Evolutionary conservation across 306 rosid genomes (phyloP).

Genomic region (Acacia melanoxylon): DNA sequence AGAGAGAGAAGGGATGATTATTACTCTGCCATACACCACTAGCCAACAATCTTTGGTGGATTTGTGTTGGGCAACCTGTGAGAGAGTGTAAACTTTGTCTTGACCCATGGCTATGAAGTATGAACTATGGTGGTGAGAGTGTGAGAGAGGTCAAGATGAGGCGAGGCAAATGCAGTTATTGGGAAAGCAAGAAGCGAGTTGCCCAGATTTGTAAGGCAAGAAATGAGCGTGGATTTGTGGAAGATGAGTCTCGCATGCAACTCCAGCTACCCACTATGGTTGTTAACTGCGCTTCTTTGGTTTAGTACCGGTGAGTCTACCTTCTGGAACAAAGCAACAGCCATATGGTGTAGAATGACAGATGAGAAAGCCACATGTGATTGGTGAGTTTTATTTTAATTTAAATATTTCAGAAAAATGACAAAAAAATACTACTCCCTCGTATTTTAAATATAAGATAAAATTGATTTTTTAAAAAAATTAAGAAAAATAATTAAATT

Average conservation of each 20-base stretch:
- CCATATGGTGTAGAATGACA: neutral
- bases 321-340: neutral
- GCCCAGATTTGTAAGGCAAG: conserved; percentile 18
- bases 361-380: neutral
- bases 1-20: conserved; percentile 20
- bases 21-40: conserved; percentile 63
- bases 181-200: neutral
- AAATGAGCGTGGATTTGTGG: neutral
- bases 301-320: neutral
- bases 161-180: neutral
- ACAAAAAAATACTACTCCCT: too few species aligned
- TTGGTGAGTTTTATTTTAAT: neutral
- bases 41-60: conserved; percentile 57
- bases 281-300: neutral
- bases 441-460: too few species aligned
- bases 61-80: conserved; percentile 62
- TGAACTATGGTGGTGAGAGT: neutral
- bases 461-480: too few species aligned
- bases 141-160: neutral
- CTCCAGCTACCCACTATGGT: conserved; percentile 11
- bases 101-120: conserved; percentile 39
- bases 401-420: neutral
- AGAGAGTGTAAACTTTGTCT: conserved; percentile 41
- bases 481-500: too few species aligned
- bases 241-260: neutral